Evolutionary conservation across 495 filamentous ascomycete species (phyloP), one percentile per base, ranked within the genome.

Genomic region (Penicillium taxi): DNA sequence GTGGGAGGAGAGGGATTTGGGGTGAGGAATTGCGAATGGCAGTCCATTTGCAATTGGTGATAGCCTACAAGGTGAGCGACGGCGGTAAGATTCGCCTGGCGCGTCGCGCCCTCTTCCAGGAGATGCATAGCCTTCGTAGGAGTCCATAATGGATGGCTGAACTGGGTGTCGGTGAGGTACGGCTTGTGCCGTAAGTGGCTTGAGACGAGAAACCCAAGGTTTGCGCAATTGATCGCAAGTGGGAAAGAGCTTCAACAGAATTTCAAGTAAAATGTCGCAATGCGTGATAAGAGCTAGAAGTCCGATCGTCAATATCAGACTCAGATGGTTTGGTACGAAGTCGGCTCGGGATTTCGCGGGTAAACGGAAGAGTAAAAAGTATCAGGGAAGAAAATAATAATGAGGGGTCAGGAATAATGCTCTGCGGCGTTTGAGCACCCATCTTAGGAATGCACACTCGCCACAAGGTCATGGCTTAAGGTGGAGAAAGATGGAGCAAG

Each of bases 61-160:
- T n/a, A 44, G 40, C 70, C 49, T 66, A 75, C 72, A 60, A 43
- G 72, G 72, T 24, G 72, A 75, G 35, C 70, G 60, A 35, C 69
- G 70, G 49, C 72, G 54, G 49, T 72, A 71, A 3, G 44, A 52
- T 26, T 74, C 70, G 1, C 47, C 50, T 0, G 51, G 47, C 26
- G 37, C 50, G 13, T 67, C 64, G n/a, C 65, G 65, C 35, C 24
- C 52, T 39, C 61, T 61, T 12, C 59, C 61, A 3, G 66, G 63
- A 22, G 64, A 70, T 7, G 43, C 54, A 32, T 59, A 61, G 12
- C 42, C 47, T 37, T 68, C 64, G 29, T 68, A 70, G 1, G 66
- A 61, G 51, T 70, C 66, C 66, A 70, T 70, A 11, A 32, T 26
- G 34, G 7, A 4, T 14, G 5, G 25, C 9, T 26, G 29, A 2